phyloP scores from a whole-genome alignment of 257 asterid genomes.

The Lavandula angustifolia region DNA sequence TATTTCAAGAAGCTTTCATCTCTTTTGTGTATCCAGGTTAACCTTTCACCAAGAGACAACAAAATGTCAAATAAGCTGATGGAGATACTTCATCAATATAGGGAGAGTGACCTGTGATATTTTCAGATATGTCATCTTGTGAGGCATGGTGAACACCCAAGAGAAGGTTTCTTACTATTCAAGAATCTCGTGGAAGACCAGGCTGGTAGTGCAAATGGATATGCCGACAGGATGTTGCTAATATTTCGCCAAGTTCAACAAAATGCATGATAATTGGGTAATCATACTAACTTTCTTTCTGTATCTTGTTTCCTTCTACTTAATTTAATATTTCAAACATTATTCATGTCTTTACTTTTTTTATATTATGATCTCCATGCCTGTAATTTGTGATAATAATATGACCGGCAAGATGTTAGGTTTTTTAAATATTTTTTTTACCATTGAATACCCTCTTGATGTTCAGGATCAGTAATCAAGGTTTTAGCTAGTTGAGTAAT shows the following conservation, averaged over 20 bases:
- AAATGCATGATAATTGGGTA: slow-evolving; percentile 64
- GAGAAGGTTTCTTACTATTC: slow-evolving; percentile 63
- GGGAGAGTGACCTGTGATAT: slow-evolving; percentile 64
- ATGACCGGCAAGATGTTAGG: background rate
- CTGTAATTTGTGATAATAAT: background rate
- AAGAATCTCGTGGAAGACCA: slow-evolving; percentile 72
- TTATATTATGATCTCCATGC: background rate
- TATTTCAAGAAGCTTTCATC: slow-evolving; percentile 26
- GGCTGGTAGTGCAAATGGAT: slow-evolving; percentile 60
- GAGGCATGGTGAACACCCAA: slow-evolving; percentile 87
- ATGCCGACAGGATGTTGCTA: slow-evolving; percentile 78
- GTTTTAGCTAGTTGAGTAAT: too few relatives aligned
- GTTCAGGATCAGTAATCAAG: too few relatives aligned
- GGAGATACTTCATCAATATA: slow-evolving; percentile 49
- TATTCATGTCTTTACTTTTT: too few relatives aligned
- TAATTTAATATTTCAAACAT: background rate
- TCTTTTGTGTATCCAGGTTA: slow-evolving; percentile 49
- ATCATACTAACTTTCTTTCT: background rate
- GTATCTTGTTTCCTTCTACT: background rate
- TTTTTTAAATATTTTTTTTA: too few relatives aligned
- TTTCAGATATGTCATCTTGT: slow-evolving; percentile 65
- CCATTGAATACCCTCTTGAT: background rate
- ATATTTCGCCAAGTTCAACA: slow-evolving; percentile 70
- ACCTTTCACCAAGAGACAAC: slow-evolving; percentile 52
- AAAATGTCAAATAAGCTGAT: slow-evolving; percentile 61